Evolutionary conservation across 345 rosid genomes (phyloP).

Genomic region (Eucalyptus leucophloia): DNA sequence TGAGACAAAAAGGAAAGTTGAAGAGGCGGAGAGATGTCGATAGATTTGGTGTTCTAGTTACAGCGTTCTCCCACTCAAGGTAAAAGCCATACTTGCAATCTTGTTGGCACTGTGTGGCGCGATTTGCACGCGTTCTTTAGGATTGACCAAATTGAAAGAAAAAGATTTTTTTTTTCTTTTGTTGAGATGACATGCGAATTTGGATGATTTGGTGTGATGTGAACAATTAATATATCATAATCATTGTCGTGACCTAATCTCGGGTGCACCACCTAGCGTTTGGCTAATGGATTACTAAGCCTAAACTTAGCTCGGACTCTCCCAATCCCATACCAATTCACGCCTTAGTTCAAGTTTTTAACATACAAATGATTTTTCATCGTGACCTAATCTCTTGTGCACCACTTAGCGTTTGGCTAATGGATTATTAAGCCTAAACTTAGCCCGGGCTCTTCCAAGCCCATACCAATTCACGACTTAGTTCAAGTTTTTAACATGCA

Average conservation of each 20-base stretch:
- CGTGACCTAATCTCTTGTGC: fast-evolving
- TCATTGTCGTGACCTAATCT: too few relatives aligned
- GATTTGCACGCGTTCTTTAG: fast-evolving
- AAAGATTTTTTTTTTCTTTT: fast-evolving
- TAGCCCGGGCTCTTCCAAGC: fast-evolving
- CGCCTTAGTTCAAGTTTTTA: too few relatives aligned
- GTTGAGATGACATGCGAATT: not conserved
- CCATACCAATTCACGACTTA: fast-evolving
- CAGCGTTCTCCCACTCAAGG: not conserved
- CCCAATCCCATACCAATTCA: fast-evolving
- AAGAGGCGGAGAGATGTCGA: too few relatives aligned
- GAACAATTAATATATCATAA: not conserved
- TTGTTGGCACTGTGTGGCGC: not conserved
- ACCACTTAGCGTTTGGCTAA: too few relatives aligned
- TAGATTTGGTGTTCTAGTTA: too few relatives aligned
- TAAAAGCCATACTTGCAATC: not conserved
- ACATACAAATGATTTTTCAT: too few relatives aligned
- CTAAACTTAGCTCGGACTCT: fast-evolving
- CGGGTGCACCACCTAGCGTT: fast-evolving
- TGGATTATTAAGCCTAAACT: fast-evolving
- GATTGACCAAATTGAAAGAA: not conserved
- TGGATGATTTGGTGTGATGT: not conserved
- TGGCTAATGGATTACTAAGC: too few relatives aligned
- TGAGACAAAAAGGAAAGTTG: not conserved
- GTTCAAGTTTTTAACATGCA: too few relatives aligned